A percentile compares a stretch with the other conserved stretches of the same genome.
These are phyloP conservation scores for Pleurotus ostreatus DNA, from an alignment of 768 basidiomycete genomes.

Conservation along the genomic window DNA sequence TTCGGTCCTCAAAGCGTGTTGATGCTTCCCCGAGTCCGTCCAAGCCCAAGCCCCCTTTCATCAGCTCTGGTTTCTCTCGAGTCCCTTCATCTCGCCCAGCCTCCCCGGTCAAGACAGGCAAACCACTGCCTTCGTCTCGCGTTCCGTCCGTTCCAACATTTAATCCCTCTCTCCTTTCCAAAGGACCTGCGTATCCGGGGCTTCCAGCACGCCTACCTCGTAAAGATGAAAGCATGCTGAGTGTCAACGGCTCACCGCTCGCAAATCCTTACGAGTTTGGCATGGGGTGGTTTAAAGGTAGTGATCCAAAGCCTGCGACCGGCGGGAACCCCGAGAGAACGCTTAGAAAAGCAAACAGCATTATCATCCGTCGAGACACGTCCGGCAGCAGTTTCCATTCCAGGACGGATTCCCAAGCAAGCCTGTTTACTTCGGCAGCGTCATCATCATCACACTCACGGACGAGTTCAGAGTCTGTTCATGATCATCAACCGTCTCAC, in stretches of 20 bases:
- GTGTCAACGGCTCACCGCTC: conserved; percentile 79
- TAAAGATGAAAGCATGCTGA: conserved; percentile 74
- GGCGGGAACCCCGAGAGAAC: conserved; percentile 21
- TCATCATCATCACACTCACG: conserved; percentile 39
- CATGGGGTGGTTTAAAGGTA: conserved; percentile 50
- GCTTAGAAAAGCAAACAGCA: conserved; percentile 49
- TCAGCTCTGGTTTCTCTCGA: conserved; percentile 8
- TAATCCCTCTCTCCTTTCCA: conserved; percentile 62
- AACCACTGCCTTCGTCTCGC: conserved; percentile 19
- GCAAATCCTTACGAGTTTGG: conserved; percentile 75
- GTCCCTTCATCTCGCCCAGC: conserved; percentile 22
- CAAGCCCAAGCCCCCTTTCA: conserved; percentile 44
- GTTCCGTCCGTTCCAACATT: conserved; percentile 67
- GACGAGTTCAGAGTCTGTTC: conserved; percentile 29
- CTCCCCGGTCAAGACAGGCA: conserved; percentile 40
- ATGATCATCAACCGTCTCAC: conserved; percentile 20
- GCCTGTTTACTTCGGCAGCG: conserved; percentile 34
- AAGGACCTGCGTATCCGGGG: conserved; percentile 50
- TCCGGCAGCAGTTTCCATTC: conserved; percentile 35
- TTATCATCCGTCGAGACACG: conserved; percentile 56
- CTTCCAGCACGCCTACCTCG: conserved; percentile 60
- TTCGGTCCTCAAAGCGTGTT: background rate
- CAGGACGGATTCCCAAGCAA: conserved; percentile 50
- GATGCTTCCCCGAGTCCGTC: conserved; percentile 40
- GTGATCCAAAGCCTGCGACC: conserved; percentile 19